Conservation (phyloP, 805 yeast species). For the Monosporozyma unispora region DNA sequence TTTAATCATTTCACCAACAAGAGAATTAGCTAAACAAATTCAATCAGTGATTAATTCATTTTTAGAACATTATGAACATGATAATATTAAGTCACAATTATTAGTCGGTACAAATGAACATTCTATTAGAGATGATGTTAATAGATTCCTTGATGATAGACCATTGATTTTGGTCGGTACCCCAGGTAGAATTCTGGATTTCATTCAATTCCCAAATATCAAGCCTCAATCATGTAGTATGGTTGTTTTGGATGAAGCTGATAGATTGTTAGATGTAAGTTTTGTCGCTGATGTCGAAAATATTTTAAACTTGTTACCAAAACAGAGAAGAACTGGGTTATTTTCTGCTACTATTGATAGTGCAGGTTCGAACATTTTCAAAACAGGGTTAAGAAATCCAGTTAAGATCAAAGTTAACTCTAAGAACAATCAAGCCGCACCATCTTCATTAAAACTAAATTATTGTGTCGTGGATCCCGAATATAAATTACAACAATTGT, state of each 20-base stretch:
- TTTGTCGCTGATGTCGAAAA: slow-evolving; percentile 60
- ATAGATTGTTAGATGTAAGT: slow-evolving; percentile 70
- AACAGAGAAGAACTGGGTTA: slow-evolving; percentile 86
- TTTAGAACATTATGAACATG: slow-evolving; percentile 48
- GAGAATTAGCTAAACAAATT: slow-evolving; percentile 65
- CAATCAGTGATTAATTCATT: slow-evolving; percentile 54
- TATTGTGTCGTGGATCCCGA: slow-evolving; percentile 54
- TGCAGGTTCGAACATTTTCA: slow-evolving; percentile 69
- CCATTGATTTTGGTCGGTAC: slow-evolving; percentile 85
- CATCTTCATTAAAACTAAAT: slow-evolving; percentile 52
- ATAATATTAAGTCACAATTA: slow-evolving; percentile 45
- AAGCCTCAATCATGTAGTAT: slow-evolving; percentile 59
- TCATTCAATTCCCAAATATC: slow-evolving; percentile 49
- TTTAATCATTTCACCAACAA: slow-evolving; percentile 57
- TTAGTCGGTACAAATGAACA: slow-evolving; percentile 47
- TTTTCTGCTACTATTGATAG: slow-evolving; percentile 89
- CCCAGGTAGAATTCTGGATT: slow-evolving; percentile 81
- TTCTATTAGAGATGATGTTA: slow-evolving; percentile 63
- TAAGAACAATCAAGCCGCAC: slow-evolving; percentile 35
- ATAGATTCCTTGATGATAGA: slow-evolving; percentile 39
- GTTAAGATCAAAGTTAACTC: slow-evolving; percentile 75
- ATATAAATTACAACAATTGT: slow-evolving; percentile 48
- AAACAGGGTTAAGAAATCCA: slow-evolving; percentile 89
- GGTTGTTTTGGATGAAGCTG: slow-evolving; percentile 87
- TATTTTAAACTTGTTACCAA: slow-evolving; percentile 65